phyloP scores from a whole-genome alignment of 2,329 filamentous ascomycete genomes.

The Proliferodiscus dingleyae region DNA sequence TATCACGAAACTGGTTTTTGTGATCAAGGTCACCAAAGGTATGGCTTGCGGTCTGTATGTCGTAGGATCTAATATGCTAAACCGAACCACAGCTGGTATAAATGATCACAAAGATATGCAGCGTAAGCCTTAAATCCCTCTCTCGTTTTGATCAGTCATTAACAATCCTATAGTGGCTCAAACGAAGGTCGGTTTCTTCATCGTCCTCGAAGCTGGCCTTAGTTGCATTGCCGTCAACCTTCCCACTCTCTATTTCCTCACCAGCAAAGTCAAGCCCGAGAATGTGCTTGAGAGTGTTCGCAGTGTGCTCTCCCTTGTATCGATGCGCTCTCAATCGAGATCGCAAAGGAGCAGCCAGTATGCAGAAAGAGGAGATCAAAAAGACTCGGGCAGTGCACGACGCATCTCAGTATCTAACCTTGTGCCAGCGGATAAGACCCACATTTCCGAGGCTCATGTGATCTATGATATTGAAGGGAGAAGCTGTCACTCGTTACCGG shows the following conservation, averaged over 20 bases:
- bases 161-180: too few relatives aligned
- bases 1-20: too few relatives aligned
- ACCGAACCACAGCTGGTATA: too few relatives aligned
- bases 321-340: not conserved
- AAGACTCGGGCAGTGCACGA: not conserved
- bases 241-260: not conserved
- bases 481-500: not conserved
- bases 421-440: too few relatives aligned
- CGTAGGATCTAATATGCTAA: too few relatives aligned
- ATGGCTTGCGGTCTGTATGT: too few relatives aligned
- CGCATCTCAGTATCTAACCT: not conserved
- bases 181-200: not conserved
- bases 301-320: constrained; percentile 1
- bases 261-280: constrained; percentile 1
- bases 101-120: too few relatives aligned
- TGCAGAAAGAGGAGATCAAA: not conserved
- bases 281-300: constrained; percentile 1
- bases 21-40: too few relatives aligned
- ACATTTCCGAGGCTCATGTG: too few relatives aligned
- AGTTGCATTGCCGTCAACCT: constrained; percentile 5
- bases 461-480: not conserved
- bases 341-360: not conserved
- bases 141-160: too few relatives aligned
- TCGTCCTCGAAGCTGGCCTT: not conserved
- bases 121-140: too few relatives aligned